A percentile compares a stretch with the other conserved stretches of the same genome.
These are phyloP conservation scores for Verticillium nonalfalfae DNA, from an alignment of 2,329 filamentous ascomycete species.

Conservation along the genomic window DNA sequence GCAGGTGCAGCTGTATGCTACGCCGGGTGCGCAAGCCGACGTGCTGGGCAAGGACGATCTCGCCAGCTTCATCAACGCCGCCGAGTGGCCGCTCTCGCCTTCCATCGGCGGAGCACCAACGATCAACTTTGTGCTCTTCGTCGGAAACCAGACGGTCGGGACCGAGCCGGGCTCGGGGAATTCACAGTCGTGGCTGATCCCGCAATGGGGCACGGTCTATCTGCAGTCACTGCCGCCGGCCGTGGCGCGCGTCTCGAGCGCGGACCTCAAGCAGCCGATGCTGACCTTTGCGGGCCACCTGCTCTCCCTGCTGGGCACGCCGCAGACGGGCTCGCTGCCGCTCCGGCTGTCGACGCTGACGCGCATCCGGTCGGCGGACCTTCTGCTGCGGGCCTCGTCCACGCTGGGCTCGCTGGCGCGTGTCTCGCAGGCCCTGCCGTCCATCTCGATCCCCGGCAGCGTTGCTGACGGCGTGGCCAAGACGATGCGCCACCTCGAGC, in stretches of 20 bases:
- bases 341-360: slow-evolving; percentile 78
- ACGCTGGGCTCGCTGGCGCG: slow-evolving; percentile 90
- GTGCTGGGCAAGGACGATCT: slow-evolving; percentile 79
- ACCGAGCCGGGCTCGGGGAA: slow-evolving; percentile 36
- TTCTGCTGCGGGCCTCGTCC: slow-evolving; percentile 84
- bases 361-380: slow-evolving; percentile 77
- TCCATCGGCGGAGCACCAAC: slow-evolving; percentile 92
- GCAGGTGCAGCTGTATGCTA: slow-evolving; percentile 92
- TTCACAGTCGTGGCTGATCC: slow-evolving; percentile 76
- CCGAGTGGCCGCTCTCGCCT: slow-evolving; percentile 93
- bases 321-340: slow-evolving; percentile 75
- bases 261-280: slow-evolving; percentile 71
- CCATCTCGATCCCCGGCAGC: slow-evolving; percentile 82
- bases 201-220: slow-evolving; percentile 82
- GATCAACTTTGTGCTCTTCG: slow-evolving; percentile 91
- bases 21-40: slow-evolving; percentile 53
- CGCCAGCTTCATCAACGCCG: slow-evolving; percentile 92
- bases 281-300: slow-evolving; percentile 88
- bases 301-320: slow-evolving; percentile 79
- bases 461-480: slow-evolving; percentile 82
- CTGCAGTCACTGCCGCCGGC: slow-evolving; percentile 43
- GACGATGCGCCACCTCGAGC: slow-evolving; percentile 70
- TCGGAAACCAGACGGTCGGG: slow-evolving; percentile 69
- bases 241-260: slow-evolving; percentile 49
- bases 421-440: slow-evolving; percentile 74